Percentiles rank a stretch among this genome's conserved stretches.
Evolutionary conservation across 179 eudicot species (phyloP).

Genomic region (Sideroxylon spinosum): DNA sequence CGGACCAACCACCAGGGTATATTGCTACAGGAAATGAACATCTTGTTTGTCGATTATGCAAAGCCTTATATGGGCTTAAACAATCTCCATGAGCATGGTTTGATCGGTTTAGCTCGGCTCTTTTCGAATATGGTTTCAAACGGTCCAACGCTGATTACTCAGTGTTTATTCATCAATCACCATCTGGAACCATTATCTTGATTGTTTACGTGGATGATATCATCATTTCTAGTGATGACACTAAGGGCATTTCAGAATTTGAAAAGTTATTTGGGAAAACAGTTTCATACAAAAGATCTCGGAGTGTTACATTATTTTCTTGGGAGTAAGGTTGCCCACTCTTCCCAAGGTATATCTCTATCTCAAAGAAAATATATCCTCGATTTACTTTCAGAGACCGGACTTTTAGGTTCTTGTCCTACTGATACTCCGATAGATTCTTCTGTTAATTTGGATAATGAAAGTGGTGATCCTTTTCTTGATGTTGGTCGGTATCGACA

Average conservation of each 20-base stretch:
- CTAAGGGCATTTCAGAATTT: neutral
- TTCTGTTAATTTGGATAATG: no score
- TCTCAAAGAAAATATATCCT: no score
- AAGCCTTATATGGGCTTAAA: neutral
- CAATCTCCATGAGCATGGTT: neutral
- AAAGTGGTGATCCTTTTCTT: no score
- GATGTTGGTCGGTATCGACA: no score
- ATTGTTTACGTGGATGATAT: constrained; percentile 8
- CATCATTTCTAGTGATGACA: neutral
- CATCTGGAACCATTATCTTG: neutral
- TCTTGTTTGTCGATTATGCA: neutral
- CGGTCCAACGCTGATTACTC: neutral
- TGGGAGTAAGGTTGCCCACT: no score
- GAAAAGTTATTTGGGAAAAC: neutral
- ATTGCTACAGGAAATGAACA: neutral
- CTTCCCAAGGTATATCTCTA: no score
- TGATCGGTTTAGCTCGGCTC: neutral
- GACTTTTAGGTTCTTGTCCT: no score
- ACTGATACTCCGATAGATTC: no score
- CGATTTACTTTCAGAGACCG: no score
- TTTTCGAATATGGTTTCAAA: neutral
- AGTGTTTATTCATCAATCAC: neutral
- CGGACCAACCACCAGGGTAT: constrained; percentile 8
- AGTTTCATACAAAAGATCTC: no score
- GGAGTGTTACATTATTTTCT: no score